Percentiles rank a stretch among this genome's conserved stretches.
Evolutionary conservation across 2,329 filamentous ascomycete species (phyloP).

Genomic region (Paecilomyces dactylethromorphus): DNA sequence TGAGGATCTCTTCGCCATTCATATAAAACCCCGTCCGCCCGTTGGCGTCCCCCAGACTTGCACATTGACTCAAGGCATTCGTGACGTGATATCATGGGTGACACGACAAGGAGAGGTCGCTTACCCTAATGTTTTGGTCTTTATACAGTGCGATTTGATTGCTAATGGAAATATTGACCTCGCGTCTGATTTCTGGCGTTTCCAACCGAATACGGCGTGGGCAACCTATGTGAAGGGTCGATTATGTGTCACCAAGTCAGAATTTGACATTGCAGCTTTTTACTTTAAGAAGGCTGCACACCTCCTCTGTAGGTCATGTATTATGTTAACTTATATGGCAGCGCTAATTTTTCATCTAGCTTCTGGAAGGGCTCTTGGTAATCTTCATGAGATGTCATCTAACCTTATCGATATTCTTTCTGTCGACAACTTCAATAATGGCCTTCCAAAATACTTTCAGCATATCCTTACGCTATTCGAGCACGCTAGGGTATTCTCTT

Average conservation of each 20-base stretch:
- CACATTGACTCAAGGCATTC: constrained; percentile 35
- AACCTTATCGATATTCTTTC: constrained; percentile 72
- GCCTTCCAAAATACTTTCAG: constrained; percentile 75
- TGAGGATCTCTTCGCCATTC: constrained; percentile 38
- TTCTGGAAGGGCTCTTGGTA: constrained; percentile 38
- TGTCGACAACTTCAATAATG: constrained; percentile 60
- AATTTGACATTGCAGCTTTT: constrained; percentile 65
- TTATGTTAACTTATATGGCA: not conserved
- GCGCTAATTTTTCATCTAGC: constrained; percentile 17
- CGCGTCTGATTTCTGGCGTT: constrained; percentile 60
- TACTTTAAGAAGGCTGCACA: constrained; percentile 79
- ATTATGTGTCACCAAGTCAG: constrained; percentile 64
- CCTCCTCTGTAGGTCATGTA: constrained; percentile 61
- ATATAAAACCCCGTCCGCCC: constrained; percentile 36
- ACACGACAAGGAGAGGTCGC: constrained; percentile 49
- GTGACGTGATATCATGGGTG: constrained; percentile 39
- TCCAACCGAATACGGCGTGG: constrained; percentile 55
- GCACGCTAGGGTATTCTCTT: constrained; percentile 66
- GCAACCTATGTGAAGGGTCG: constrained; percentile 76
- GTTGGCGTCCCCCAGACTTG: constrained; percentile 35
- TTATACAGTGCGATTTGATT: constrained; percentile 63
- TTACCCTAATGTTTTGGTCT: constrained; percentile 56
- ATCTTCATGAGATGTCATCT: constrained; percentile 41
- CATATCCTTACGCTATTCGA: constrained; percentile 83
- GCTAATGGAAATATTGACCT: constrained; percentile 60